These are phyloP conservation scores for Cordyceps javanica DNA, from an alignment of 2,329 filamentous ascomycete genomes.

Conservation along the genomic window DNA sequence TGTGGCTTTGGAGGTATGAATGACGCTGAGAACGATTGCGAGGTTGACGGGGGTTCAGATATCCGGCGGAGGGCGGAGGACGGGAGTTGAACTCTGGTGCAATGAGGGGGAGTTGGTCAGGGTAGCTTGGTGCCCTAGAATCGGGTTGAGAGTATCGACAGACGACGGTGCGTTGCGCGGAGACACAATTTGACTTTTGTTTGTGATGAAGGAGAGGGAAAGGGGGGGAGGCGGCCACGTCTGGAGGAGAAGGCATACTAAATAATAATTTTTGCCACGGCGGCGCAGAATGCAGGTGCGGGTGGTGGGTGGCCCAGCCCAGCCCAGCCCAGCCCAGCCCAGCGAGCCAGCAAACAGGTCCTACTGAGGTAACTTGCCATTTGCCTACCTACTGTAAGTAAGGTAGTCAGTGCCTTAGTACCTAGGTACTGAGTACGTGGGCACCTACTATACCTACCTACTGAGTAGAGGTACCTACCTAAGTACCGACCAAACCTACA, in stretches of 20 bases:
- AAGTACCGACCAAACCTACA: no score
- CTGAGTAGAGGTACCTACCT: no score
- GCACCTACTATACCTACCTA: no score
- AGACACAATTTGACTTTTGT: constrained; percentile 39
- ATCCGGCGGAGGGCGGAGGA: constrained; percentile 21
- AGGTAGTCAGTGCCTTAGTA: no score
- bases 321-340: neutral
- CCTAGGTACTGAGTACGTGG: no score
- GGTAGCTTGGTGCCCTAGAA: constrained; percentile 90
- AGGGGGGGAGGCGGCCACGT: constrained; percentile 24
- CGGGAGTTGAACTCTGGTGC: constrained; percentile 62
- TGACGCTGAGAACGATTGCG: constrained; percentile 40
- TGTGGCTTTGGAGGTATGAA: constrained; percentile 42
- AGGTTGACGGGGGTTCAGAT: constrained; percentile 31
- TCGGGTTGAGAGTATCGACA: constrained; percentile 35
- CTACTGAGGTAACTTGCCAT: no score
- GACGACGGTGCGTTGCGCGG: constrained; percentile 42
- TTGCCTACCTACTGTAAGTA: no score
- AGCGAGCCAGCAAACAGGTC: neutral
- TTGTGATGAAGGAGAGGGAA: constrained; percentile 34
- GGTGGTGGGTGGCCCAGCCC: neutral
- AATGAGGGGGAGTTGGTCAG: constrained; percentile 56
- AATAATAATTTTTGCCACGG: constrained; percentile 38
- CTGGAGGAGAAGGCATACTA: constrained; percentile 26
- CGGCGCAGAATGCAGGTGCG: constrained; percentile 9